Percentiles rank a stretch among this genome's conserved stretches.
phyloP scores from a whole-genome alignment of 2,329 filamentous ascomycete species.

The Dactylellina cionopaga region DNA sequence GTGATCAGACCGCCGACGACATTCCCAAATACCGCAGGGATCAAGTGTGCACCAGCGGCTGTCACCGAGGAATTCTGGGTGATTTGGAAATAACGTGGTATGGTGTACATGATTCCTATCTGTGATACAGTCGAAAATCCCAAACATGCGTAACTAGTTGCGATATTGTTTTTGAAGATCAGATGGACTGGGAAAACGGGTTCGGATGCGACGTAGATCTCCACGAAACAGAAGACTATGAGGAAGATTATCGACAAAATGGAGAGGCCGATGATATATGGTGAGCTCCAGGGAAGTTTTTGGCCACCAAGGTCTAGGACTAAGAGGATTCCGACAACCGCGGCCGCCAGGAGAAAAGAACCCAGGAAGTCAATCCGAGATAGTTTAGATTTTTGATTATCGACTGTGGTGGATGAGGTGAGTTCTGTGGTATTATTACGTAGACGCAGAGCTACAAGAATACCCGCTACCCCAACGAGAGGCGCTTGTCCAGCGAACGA shows the following conservation, averaged over 20 bases:
- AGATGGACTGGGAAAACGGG: constrained; percentile 71
- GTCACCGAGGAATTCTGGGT: constrained; percentile 69
- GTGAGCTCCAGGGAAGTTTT: constrained; percentile 35
- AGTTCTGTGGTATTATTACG: constrained; percentile 8
- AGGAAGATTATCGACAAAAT: constrained; percentile 20
- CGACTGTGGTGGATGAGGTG: background rate
- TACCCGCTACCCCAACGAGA: constrained; percentile 65
- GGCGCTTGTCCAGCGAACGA: constrained; percentile 70
- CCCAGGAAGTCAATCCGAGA: constrained; percentile 46
- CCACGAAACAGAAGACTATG: constrained; percentile 56
- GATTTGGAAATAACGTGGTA: constrained; percentile 76
- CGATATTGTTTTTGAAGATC: constrained; percentile 66
- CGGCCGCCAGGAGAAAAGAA: constrained; percentile 22
- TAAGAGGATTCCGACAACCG: constrained; percentile 56
- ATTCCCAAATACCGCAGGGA: constrained; percentile 75
- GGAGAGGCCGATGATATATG: constrained; percentile 19
- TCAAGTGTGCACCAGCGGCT: constrained; percentile 69
- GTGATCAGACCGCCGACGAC: constrained; percentile 71
- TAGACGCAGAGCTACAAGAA: constrained; percentile 60
- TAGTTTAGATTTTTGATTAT: constrained; percentile 33
- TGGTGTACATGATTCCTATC: constrained; percentile 70
- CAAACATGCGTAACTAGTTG: constrained; percentile 67
- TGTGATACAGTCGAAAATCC: constrained; percentile 54
- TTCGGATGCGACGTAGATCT: constrained; percentile 64
- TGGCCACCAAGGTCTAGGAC: constrained; percentile 51